A percentile compares a stretch with the other conserved stretches of the same genome.
These are phyloP conservation scores for Moelleriella libera DNA, from an alignment of 2,329 filamentous ascomycete species.

Conservation along the genomic window DNA sequence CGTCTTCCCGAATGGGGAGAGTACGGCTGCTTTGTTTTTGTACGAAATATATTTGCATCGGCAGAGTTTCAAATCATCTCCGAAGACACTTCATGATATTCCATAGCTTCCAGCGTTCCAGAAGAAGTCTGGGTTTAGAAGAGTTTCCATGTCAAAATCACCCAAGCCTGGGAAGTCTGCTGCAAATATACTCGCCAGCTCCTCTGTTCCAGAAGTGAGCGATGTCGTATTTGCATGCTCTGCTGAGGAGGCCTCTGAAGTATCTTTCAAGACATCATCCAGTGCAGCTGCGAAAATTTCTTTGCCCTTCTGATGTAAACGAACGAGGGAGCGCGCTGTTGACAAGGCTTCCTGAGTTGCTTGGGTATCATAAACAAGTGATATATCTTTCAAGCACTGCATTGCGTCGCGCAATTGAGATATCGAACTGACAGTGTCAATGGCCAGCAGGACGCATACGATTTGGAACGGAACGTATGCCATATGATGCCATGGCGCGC, in stretches of 20 bases:
- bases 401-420: constrained; percentile 35
- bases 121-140: constrained; percentile 10
- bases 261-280: constrained; percentile 20
- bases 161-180: constrained; percentile 28
- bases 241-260: constrained; percentile 10
- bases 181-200: constrained; percentile 22
- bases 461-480: constrained; percentile 46
- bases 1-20: too few species aligned
- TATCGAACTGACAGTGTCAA: constrained; percentile 35
- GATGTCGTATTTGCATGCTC: background rate
- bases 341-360: constrained; percentile 37
- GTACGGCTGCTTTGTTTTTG: too few species aligned
- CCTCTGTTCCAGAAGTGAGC: constrained; percentile 3
- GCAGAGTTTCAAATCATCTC: too few species aligned
- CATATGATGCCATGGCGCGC: constrained; percentile 42
- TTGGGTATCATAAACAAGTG: constrained; percentile 27
- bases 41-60: too few species aligned
- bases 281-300: constrained; percentile 26
- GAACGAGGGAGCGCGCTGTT: constrained; percentile 37
- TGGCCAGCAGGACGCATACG: constrained; percentile 38
- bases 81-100: background rate
- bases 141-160: constrained; percentile 27
- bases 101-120: constrained; percentile 1
- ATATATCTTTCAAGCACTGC: constrained; percentile 26
- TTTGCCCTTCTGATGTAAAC: constrained; percentile 35